phyloP scores from a whole-genome alignment of 148 eudicot species.

The Oxyria digyna region DNA sequence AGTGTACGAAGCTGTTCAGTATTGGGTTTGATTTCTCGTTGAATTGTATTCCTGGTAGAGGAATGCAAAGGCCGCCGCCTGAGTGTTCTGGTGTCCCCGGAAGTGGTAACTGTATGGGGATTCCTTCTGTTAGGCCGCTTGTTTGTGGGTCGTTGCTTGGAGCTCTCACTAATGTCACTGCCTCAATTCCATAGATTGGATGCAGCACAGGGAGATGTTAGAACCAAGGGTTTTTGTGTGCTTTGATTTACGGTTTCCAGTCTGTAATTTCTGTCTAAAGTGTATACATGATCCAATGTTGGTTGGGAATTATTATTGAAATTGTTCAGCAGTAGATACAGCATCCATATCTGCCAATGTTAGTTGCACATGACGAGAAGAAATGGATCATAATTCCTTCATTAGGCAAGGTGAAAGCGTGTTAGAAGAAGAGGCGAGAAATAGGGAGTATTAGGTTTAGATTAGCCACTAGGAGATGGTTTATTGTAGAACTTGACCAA shows the following conservation, averaged over 20 bases:
- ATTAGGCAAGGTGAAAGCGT: neutral
- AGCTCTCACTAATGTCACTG: neutral
- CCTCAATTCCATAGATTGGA: neutral
- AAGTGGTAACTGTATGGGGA: slow-evolving; percentile 34
- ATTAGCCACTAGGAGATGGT: neutral
- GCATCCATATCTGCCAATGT: neutral
- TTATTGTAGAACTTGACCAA: neutral
- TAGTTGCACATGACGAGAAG: neutral
- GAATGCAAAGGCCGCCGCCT: slow-evolving; percentile 56
- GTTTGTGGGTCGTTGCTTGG: slow-evolving; percentile 49
- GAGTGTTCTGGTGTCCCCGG: slow-evolving; percentile 52
- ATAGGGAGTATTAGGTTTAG: neutral
- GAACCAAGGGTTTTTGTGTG: too few relatives aligned
- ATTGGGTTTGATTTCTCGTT: slow-evolving; percentile 52
- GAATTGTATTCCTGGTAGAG: slow-evolving; percentile 63
- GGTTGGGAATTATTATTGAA: too few relatives aligned
- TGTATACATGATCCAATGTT: too few relatives aligned
- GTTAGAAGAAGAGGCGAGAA: neutral
- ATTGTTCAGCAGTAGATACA: neutral
- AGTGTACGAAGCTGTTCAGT: slow-evolving; percentile 38
- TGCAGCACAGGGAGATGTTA: too few relatives aligned
- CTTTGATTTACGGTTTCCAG: too few relatives aligned
- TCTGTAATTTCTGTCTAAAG: too few relatives aligned
- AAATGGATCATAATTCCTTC: neutral
- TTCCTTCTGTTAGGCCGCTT: slow-evolving; percentile 44